phyloP scores from a whole-genome alignment of 768 basidiomycete species.

The Scleroderma citrinum region DNA sequence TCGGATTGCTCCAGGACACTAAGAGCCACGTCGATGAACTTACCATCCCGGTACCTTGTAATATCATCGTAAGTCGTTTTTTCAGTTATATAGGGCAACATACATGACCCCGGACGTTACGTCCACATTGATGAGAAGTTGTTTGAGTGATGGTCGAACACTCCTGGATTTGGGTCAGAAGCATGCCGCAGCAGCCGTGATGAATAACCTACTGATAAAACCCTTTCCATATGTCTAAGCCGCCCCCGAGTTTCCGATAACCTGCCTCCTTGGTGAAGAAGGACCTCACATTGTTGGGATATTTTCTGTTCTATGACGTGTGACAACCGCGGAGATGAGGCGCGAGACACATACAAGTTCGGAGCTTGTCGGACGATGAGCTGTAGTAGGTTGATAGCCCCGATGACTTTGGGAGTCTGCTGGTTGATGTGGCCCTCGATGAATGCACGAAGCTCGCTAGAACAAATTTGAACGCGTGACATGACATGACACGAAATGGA shows the following conservation, averaged over 20 bases:
- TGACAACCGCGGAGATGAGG: background rate
- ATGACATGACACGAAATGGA: background rate
- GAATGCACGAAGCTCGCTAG: slow-evolving; percentile 22
- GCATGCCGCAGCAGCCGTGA: background rate
- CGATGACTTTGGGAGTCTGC: slow-evolving; percentile 22
- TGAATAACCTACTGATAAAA: slow-evolving; percentile 41
- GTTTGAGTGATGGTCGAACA: slow-evolving; percentile 37
- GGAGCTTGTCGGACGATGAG: slow-evolving; percentile 43
- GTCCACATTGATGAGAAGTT: slow-evolving; percentile 43
- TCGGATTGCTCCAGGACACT: slow-evolving; percentile 19
- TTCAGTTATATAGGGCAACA: background rate
- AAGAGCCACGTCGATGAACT: slow-evolving; percentile 28
- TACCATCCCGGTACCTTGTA: slow-evolving; percentile 22
- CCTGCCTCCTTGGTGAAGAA: slow-evolving; percentile 37
- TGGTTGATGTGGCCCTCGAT: slow-evolving; percentile 19
- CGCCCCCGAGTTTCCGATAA: slow-evolving; percentile 19
- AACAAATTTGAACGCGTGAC: background rate
- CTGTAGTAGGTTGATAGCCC: slow-evolving; percentile 43
- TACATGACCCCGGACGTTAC: slow-evolving; percentile 43
- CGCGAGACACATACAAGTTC: slow-evolving; percentile 34
- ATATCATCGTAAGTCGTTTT: background rate
- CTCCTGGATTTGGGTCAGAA: slow-evolving; percentile 28
- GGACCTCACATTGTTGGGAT: slow-evolving; percentile 41
- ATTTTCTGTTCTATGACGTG: slow-evolving; percentile 24
- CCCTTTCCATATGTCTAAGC: slow-evolving; percentile 42